Conservation (phyloP, 139 green algal genomes). For the Chloropicon primus region DNA sequence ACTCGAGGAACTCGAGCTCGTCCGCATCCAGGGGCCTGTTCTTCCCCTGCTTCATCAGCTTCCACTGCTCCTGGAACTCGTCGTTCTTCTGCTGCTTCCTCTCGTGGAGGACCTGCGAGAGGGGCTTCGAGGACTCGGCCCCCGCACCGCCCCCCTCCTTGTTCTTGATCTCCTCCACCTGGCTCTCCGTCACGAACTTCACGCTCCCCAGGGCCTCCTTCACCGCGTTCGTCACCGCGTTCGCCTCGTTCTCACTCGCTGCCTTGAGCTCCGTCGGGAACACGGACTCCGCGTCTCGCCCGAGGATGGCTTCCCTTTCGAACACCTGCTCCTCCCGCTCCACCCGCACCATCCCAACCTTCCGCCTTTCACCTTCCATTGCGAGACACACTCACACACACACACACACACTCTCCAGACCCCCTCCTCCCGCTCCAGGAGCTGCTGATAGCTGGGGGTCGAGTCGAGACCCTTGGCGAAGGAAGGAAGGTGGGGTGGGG, state of each 20-base stretch:
- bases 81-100: neutral
- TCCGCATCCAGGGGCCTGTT: slow-evolving; percentile 71
- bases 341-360: neutral
- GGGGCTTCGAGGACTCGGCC: neutral
- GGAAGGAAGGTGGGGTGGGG: neutral
- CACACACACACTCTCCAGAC: too few relatives aligned
- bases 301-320: slow-evolving; percentile 45
- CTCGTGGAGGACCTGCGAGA: neutral
- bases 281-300: slow-evolving; percentile 42
- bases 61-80: neutral
- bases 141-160: neutral
- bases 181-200: slow-evolving; percentile 55
- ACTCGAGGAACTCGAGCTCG: slow-evolving; percentile 53
- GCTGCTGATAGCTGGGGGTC: too few relatives aligned
- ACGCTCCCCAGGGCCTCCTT: slow-evolving; percentile 36
- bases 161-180: slow-evolving; percentile 27
- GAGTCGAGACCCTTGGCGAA: neutral
- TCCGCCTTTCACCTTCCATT: neutral
- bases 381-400: too few relatives aligned
- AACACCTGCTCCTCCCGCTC: slow-evolving; percentile 41
- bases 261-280: slow-evolving; percentile 39
- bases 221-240: slow-evolving; percentile 16
- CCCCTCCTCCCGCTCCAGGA: too few relatives aligned
- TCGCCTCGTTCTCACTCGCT: neutral
- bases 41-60: slow-evolving; percentile 38